Percentiles rank a stretch among this genome's conserved stretches.
Conservation (phyloP, 2,329 filamentous ascomycete species). For the Phaeosphaeriaceae sp. region DNA sequence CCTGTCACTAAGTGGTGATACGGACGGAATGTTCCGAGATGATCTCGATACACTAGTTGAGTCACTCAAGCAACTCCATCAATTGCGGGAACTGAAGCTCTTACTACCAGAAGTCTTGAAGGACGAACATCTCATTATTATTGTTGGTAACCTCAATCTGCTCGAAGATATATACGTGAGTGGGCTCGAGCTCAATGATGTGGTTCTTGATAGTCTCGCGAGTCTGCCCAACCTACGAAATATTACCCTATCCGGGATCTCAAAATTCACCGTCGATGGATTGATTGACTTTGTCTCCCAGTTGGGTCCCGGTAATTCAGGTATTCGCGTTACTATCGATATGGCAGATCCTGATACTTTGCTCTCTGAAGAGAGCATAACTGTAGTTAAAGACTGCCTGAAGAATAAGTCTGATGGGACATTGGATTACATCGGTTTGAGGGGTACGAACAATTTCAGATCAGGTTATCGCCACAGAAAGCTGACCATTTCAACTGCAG, state of each 20-base stretch:
- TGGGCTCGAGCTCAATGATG: slow-evolving; percentile 61
- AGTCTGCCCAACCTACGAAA: slow-evolving; percentile 57
- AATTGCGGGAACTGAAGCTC: slow-evolving; percentile 61
- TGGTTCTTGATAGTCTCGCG: slow-evolving; percentile 54
- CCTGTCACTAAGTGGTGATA: slow-evolving; percentile 56
- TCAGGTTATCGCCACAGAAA: background rate
- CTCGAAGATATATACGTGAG: slow-evolving; percentile 65
- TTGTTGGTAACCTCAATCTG: slow-evolving; percentile 54
- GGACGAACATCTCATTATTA: slow-evolving; percentile 55
- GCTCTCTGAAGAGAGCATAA: slow-evolving; percentile 49
- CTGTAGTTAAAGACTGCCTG: slow-evolving; percentile 47
- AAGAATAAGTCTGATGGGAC: slow-evolving; percentile 50
- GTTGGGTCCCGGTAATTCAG: slow-evolving; percentile 51
- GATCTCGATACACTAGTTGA: slow-evolving; percentile 58
- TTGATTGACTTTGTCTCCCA: slow-evolving; percentile 55
- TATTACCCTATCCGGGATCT: slow-evolving; percentile 62
- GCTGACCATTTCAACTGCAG: slow-evolving; percentile 30
- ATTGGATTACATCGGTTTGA: slow-evolving; percentile 52
- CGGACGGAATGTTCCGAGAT: slow-evolving; percentile 55
- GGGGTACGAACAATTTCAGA: slow-evolving; percentile 44
- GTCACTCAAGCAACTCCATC: slow-evolving; percentile 58
- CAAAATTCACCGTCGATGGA: slow-evolving; percentile 60
- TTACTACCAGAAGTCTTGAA: slow-evolving; percentile 60
- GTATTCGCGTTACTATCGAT: slow-evolving; percentile 52
- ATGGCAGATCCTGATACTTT: slow-evolving; percentile 53